phyloP scores from a whole-genome alignment of 371 early-diverging fungal genomes.

The Spraguea lophii region DNA sequence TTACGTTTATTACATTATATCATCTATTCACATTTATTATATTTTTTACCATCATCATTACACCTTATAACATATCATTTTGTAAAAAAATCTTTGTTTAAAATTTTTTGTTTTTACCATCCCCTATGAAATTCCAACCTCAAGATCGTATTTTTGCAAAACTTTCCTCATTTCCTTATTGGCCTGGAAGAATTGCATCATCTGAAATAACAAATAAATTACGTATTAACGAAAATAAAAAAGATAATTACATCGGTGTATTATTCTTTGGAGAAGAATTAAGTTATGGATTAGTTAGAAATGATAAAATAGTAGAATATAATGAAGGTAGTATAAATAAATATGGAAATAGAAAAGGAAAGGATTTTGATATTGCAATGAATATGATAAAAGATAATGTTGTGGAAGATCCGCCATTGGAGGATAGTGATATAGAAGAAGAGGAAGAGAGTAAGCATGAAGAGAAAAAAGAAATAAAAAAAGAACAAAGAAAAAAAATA shows the following conservation, averaged over 20 bases:
- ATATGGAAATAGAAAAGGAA: background rate
- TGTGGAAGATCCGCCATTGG: constrained; percentile 13
- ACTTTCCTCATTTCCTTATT: constrained; percentile 11
- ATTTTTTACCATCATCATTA: too few species aligned
- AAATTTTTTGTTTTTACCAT: too few species aligned
- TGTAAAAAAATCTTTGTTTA: too few species aligned
- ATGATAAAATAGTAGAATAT: constrained; percentile 1
- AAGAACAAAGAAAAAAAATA: background rate
- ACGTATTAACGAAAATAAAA: background rate
- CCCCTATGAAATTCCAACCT: too few species aligned
- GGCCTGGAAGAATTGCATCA: constrained; percentile 14
- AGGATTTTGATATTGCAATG: constrained; percentile 6
- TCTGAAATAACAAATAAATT: background rate
- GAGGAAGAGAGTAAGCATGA: background rate
- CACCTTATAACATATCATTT: too few species aligned
- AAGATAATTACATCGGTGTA: background rate
- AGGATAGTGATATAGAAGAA: background rate
- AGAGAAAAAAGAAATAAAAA: background rate
- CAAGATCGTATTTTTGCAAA: too few species aligned
- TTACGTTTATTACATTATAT: too few species aligned
- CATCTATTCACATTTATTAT: too few species aligned
- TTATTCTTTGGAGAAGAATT: constrained; percentile 11
- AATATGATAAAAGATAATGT: background rate
- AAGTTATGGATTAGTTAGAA: constrained; percentile 6
- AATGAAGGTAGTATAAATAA: background rate